A percentile compares a stretch with the other conserved stretches of the same genome.
Conservation (phyloP, 495 filamentous ascomycete genomes). For the Daldinia childiae region DNA sequence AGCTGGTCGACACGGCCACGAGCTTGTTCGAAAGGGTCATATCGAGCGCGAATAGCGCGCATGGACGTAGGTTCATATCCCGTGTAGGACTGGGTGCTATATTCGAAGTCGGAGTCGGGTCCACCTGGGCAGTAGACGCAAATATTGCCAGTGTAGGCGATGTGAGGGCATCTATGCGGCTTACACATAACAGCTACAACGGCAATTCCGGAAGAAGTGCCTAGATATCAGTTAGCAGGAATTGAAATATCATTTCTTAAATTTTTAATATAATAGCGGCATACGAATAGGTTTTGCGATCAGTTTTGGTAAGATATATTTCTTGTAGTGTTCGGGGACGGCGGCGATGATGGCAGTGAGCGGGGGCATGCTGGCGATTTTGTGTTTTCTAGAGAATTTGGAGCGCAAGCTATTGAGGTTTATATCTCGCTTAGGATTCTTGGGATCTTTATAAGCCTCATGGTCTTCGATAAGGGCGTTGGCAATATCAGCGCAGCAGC, state of each 20-base stretch:
- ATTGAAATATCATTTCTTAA: neutral
- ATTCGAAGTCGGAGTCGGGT: slow-evolving; percentile 97
- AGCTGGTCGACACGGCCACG: slow-evolving; percentile 96
- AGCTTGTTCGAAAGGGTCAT: slow-evolving; percentile 98
- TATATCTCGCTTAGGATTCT: slow-evolving; percentile 79
- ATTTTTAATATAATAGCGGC: slow-evolving; percentile 27
- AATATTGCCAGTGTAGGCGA: slow-evolving; percentile 97
- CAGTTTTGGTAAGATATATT: slow-evolving; percentile 94
- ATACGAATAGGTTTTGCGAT: slow-evolving; percentile 95
- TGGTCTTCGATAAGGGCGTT: slow-evolving; percentile 92
- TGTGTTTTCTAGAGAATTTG: slow-evolving; percentile 91
- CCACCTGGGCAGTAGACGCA: slow-evolving; percentile 99
- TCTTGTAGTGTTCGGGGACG: slow-evolving; percentile 98
- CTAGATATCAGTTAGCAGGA: slow-evolving; percentile 50
- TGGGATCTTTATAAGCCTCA: slow-evolving; percentile 77
- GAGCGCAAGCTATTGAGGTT: slow-evolving; percentile 91
- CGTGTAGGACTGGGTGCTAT: slow-evolving; percentile 97
- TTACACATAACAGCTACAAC: slow-evolving; percentile 99
- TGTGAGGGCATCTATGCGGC: slow-evolving; percentile 96
- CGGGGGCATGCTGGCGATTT: slow-evolving; percentile 82
- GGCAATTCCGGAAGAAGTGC: slow-evolving; percentile 96
- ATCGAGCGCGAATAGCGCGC: slow-evolving; percentile 95
- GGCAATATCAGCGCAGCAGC: slow-evolving; percentile 94
- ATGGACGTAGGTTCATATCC: slow-evolving; percentile 98
- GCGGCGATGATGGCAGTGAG: slow-evolving; percentile 97